Base-by-base conservation (phyloP, 2,329 filamentous ascomycete species). In the Paraconiothyrium sp. region DNA sequence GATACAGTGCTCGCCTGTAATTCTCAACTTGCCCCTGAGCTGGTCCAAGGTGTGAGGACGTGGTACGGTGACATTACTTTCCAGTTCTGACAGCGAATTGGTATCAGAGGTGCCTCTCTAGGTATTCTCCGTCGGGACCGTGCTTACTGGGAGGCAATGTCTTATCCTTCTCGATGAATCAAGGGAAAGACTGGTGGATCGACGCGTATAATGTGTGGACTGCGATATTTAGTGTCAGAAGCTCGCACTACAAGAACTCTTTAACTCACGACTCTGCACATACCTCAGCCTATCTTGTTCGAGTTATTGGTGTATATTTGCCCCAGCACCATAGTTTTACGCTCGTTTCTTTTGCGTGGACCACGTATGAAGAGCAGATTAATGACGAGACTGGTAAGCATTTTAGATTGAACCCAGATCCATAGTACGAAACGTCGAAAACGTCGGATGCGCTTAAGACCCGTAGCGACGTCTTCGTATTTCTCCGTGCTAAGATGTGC, bases 401-500 rank as follows among this genome's bases (percentile, higher is more conserved):
- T 30, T 7, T 59, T 51, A 13, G 64, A 62, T 5, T 62, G 58
- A 24, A 59, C 62, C 16, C 66, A 67, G 22, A 71, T 39, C 49
- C 66, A 69, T 20, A 66, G 56, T 0, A 70, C 72, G 13, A 59
- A 51, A 22, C 58, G 56, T 1, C 66, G 65, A 51, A 71, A 73
- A n/a, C 48, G 52, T 7, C 73, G 66, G 4, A 72, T 72, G 5
- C 66, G 59, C 16, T 49, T 27, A 3, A 76, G 67, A 1, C 74
- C 72, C 22, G 47, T 46, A 27, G 54, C 44, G 1, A 71, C 73
- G 39, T 68, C 62, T 10, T 54, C 30, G 34, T 72, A 73, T 47
- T 71, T 56, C 51, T 70, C 69, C 5, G 75, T 79, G 59, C 64
- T 71, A 30, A 79, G 67, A 57, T 77, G 72, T 24, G 69, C 71